Evolutionary conservation across 169 alveolate species (phyloP).

Genomic region (Eimeria falciformis): DNA sequence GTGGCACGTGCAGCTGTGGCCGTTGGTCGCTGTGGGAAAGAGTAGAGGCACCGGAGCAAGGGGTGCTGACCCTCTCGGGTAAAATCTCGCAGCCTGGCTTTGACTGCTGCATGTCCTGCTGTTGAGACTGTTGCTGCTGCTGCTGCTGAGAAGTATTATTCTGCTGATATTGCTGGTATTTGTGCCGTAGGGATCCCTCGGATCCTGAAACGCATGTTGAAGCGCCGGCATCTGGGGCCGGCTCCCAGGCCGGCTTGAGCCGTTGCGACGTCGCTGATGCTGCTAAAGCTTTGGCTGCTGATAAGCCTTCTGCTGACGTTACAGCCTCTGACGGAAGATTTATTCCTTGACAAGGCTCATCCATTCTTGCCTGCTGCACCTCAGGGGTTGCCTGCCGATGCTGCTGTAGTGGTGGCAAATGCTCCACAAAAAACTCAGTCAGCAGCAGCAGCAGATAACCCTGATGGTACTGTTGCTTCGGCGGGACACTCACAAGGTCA

Average conservation of each 20-base stretch:
- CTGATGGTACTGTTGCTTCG: no score
- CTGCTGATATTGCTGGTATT: neutral
- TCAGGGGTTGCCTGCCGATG: no score
- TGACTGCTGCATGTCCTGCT: neutral
- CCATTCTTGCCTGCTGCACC: neutral
- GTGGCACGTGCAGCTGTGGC: neutral
- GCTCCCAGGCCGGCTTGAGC: neutral
- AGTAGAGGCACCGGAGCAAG: neutral
- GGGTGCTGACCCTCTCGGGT: neutral
- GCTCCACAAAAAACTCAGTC: no score
- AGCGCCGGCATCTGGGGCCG: slow-evolving; percentile 1
- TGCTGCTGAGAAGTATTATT: neutral
- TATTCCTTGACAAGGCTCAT: neutral
- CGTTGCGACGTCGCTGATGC: neutral
- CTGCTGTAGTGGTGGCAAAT: no score
- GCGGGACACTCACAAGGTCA: no score
- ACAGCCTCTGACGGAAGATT: neutral
- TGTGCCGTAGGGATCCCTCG: neutral
- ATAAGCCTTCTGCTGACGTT: no score
- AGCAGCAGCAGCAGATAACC: no score
- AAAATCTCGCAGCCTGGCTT: neutral
- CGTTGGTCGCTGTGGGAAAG: neutral
- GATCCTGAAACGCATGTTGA: neutral
- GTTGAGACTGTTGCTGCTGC: neutral
- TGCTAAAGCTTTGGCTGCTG: neutral